Evolutionary conservation across 1,284 basidiomycete genomes (phyloP).

Genomic region (Melampsora medusae): DNA sequence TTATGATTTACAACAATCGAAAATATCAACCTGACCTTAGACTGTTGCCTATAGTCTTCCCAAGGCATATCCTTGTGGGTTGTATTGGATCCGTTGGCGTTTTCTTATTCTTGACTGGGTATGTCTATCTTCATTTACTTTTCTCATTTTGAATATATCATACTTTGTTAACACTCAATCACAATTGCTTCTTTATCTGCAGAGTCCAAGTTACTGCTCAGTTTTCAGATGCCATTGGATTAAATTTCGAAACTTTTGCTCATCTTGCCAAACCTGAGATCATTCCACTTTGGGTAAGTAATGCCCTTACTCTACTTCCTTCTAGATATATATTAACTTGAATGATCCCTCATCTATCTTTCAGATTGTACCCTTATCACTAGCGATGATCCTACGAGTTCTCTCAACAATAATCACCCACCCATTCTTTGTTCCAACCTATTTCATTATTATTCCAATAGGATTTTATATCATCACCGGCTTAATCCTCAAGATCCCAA

Average conservation of each 20-base stretch:
- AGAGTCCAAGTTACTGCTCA: slow-evolving; percentile 74
- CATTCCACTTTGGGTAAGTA: slow-evolving; percentile 30
- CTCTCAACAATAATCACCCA: slow-evolving; percentile 79
- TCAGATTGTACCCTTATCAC: slow-evolving; percentile 61
- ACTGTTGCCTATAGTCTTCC: slow-evolving; percentile 64
- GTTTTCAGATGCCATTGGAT: slow-evolving; percentile 73
- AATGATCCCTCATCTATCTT: slow-evolving; percentile 65
- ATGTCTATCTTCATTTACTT: neutral
- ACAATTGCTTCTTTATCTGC: neutral
- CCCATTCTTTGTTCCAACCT: slow-evolving; percentile 86
- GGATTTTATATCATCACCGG: slow-evolving; percentile 77
- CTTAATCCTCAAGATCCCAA: slow-evolving; percentile 64
- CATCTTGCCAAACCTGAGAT: slow-evolving; percentile 52
- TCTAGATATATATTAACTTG: slow-evolving; percentile 61
- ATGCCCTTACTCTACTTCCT: neutral
- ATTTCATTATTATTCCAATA: slow-evolving; percentile 76
- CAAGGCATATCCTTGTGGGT: slow-evolving; percentile 88
- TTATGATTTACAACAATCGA: neutral
- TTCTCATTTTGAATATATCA: neutral
- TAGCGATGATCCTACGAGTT: slow-evolving; percentile 75
- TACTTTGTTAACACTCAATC: neutral
- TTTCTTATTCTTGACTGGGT: slow-evolving; percentile 86
- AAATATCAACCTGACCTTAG: neutral
- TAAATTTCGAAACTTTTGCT: slow-evolving; percentile 66
- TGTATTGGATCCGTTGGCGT: slow-evolving; percentile 95